Conservation (phyloP, 2,329 filamentous ascomycete species). For the Zalaria sp. region DNA sequence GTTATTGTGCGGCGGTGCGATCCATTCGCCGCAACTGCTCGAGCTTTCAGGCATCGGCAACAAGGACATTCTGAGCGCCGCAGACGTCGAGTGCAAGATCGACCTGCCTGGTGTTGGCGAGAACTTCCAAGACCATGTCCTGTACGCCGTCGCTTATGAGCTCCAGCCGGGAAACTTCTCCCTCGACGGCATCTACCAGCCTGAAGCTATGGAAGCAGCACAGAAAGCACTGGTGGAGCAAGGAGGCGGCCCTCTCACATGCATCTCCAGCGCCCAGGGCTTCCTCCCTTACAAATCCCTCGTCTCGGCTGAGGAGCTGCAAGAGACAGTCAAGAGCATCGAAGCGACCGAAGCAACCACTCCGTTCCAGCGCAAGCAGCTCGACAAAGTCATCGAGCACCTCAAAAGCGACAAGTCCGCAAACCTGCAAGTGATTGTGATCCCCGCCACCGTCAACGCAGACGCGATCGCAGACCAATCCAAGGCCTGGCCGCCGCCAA, state of each 20-base stretch:
- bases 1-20: slow-evolving; percentile 43
- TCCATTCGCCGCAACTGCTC: slow-evolving; percentile 44
- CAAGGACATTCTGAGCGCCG: slow-evolving; percentile 25
- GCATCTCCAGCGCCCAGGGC: slow-evolving; percentile 19
- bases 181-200: slow-evolving; percentile 16
- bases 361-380: slow-evolving; percentile 21
- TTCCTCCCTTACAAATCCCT: slow-evolving; percentile 22
- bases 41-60: slow-evolving; percentile 48
- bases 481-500: slow-evolving; percentile 12
- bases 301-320: slow-evolving; percentile 18
- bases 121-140: slow-evolving; percentile 10
- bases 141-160: slow-evolving; percentile 10
- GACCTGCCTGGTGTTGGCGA: slow-evolving; percentile 29
- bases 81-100: slow-evolving; percentile 30
- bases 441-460: slow-evolving; percentile 15
- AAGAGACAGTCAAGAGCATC: slow-evolving; percentile 17
- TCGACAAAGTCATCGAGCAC: slow-evolving; percentile 18
- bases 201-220: slow-evolving; percentile 17
- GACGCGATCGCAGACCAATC: slow-evolving; percentile 15
- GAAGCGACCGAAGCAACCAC: slow-evolving; percentile 13
- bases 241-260: slow-evolving; percentile 17
- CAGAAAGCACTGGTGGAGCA: slow-evolving; percentile 18
- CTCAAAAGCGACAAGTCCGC: slow-evolving; percentile 21
- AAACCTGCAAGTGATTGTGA: slow-evolving; percentile 21
- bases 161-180: slow-evolving; percentile 14